Base-by-base conservation (phyloP, 768 basidiomycete genomes). In the Amanita brunnescens region DNA sequence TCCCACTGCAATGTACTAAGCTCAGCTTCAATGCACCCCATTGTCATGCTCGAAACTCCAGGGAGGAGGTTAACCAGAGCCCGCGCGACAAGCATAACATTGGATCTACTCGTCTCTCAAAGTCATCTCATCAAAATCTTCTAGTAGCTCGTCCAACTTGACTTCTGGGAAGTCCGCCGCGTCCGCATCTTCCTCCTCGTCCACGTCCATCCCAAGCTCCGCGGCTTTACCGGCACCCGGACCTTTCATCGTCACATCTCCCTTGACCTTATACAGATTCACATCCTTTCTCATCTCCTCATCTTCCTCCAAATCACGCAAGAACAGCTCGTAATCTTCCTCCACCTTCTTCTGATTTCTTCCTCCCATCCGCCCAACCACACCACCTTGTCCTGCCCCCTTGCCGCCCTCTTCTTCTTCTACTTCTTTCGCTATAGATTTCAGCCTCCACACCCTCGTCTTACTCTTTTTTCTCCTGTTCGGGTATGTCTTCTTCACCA, bases 401-500 rank as follows among this genome's bases (percentile, higher is more conserved):
- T 89, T 85, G 43, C 71, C 76, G 26, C 85, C 77, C 26, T 84
- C 89, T 34, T 87, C 87, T 64, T 92, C 91, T 7, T 87, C 91
- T 8, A 79, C 84, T 65, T 94, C 92, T 66, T 91, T 92, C 47
- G 89, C 91, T 46, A 99, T 97, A 60, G 88, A 92, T 59, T 88
- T 77, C 55, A 98, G 73, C 66, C 83, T 82, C 95, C 95, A 98
- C 54, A 72, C 79, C 45, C 96, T 75, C 5, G 87, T 68, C 67
- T 81, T 84, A 61, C 75, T 82, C 79, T 96, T 97, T 77, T 95
- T 96, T 53, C 94, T 69, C 30, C 92, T 72, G 67, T 91, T 89
- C 44, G 93, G 95, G 68, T 97, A 98, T 43, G 90, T 78, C 75
- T 99, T 98, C 73, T 90, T 89, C 54, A 96, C 86, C 13, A 99